These are phyloP conservation scores for Neoboletus brunneissimus DNA, from an alignment of 768 basidiomycete species.

Conservation along the genomic window DNA sequence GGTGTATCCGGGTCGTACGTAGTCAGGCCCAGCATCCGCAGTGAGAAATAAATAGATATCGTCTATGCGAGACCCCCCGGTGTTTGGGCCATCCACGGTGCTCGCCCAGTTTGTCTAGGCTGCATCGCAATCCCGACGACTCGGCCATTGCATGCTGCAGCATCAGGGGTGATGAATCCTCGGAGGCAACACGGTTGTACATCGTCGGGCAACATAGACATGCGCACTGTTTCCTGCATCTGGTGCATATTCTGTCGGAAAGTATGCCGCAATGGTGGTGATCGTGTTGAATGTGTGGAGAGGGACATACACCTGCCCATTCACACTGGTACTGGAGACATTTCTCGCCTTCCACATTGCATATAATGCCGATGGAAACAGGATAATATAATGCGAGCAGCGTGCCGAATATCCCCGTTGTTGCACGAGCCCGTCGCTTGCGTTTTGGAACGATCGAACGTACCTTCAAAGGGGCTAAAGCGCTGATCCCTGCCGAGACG, in stretches of 20 bases:
- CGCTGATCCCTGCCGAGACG: too few species aligned
- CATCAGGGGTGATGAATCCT: conserved; percentile 57
- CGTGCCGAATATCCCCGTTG: conserved; percentile 70
- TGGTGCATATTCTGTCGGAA: conserved; percentile 79
- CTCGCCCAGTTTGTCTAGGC: neutral
- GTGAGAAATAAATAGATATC: neutral
- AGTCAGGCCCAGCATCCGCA: neutral
- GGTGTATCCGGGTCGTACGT: too few species aligned
- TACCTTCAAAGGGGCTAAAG: conserved; percentile 60
- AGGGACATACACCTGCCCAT: conserved; percentile 47
- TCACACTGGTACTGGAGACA: conserved; percentile 89
- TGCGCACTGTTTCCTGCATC: conserved; percentile 72
- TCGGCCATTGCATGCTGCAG: conserved; percentile 40
- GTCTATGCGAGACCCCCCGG: neutral
- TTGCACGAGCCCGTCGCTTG: neutral
- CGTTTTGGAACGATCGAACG: conserved; percentile 19
- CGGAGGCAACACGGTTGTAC: conserved; percentile 47
- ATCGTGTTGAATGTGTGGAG: neutral
- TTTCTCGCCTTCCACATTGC: conserved; percentile 76
- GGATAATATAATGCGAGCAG: conserved; percentile 64
- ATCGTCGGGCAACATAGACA: conserved; percentile 58
- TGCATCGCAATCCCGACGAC: conserved; percentile 32
- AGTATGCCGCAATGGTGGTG: conserved; percentile 47
- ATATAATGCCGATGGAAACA: conserved; percentile 61
- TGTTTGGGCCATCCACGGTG: neutral